phyloP scores from a whole-genome alignment of 1,284 basidiomycete species.

The Ganoderma boninense region DNA sequence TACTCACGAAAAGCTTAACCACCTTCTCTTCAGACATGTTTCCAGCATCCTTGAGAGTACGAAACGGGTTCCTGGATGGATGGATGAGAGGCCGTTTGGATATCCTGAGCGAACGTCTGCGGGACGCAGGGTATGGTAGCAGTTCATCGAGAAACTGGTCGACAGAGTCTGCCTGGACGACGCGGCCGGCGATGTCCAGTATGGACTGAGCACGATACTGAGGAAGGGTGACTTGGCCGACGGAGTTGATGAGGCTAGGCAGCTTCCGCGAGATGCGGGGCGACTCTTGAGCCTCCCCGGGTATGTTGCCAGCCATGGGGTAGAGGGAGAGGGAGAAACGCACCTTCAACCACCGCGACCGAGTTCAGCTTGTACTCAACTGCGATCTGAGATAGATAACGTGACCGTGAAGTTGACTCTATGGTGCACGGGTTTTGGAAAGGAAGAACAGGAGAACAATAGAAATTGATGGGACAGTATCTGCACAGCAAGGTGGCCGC shows the following conservation, averaged over 20 bases:
- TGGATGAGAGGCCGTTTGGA: background rate
- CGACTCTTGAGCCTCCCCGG: background rate
- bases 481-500: background rate
- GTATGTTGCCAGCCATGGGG: background rate
- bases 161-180: background rate
- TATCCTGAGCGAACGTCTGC: background rate
- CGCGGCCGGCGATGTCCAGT: background rate
- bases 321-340: background rate
- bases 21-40: background rate
- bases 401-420: background rate
- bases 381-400: background rate
- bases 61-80: background rate
- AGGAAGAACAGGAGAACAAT: background rate
- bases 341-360: background rate
- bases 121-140: background rate
- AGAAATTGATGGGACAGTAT: background rate
- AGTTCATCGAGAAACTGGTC: background rate
- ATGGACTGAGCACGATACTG: conserved; percentile 2
- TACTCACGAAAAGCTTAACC: conserved; percentile 3
- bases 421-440: background rate
- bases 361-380: background rate
- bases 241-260: background rate
- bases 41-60: background rate
- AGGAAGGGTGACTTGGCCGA: background rate
- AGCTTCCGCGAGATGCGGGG: background rate